Base-by-base conservation (phyloP, 2,329 filamentous ascomycete species). In the Colletotrichum coccodes region DNA sequence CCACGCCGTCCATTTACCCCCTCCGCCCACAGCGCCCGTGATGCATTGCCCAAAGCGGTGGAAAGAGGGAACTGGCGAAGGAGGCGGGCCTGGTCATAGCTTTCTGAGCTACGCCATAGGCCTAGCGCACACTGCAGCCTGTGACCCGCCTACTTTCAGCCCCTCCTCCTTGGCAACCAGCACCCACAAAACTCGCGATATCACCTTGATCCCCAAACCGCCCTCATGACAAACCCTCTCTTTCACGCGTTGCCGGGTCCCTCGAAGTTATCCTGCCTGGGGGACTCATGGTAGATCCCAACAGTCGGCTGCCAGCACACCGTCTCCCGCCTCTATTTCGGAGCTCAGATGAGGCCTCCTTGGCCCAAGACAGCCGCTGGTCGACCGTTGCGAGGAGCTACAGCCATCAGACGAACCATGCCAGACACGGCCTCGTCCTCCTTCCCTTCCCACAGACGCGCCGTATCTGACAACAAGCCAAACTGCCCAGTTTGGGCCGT, bases 101-200 rank as follows among this genome's bases (percentile, higher is more conserved):
- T 68, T 36, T 11, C 8, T 6, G 14, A 60, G 56, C 56, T 62
- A 47, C 40, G 40, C 40, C 18, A n/a, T 46, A 23, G 3, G 26
- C 56, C 38, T 42, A 30, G 59, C 40, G 46, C 42, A 34, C 47
- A 50, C 49, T 8, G 11, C 7, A 46, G 44, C 53, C 36, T 46
- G 16, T 64, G 53, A 32, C 32, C 52, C 60, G 46, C 21, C 60
- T 60, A 34, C 26, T 58, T 28, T 23, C 30, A 34, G 61, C 54
- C 61, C 60, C 47, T 65, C 65, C 38, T 60, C 54, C 49, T 49
- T 21, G 49, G 54, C 61, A 68, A 67, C 59, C 32, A 6, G 30
- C 40, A 12, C 12, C 30, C 23, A 34, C 40, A 28, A 38, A 49
- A 40, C 46, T 50, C 61, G 34, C 53, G 54, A 65, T 60, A 44